These are phyloP conservation scores for Pistacia integerrima DNA, from an alignment of 345 rosid genomes.

Conservation along the genomic window DNA sequence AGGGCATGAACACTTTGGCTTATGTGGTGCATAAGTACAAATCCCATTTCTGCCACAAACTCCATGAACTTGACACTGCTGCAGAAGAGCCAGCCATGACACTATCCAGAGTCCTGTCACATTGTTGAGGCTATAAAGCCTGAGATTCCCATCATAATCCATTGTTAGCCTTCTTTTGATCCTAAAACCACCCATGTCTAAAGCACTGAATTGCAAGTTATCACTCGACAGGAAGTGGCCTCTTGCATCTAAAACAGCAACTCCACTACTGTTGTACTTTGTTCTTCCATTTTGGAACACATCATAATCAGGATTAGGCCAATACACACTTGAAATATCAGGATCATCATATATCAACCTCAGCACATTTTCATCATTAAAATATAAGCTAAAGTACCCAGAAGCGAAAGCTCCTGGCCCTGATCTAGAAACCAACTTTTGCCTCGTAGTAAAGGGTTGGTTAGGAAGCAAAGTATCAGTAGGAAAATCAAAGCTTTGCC, in stretches of 20 bases:
- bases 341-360: slow-evolving; percentile 25
- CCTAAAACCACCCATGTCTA: slow-evolving; percentile 29
- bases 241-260: slow-evolving; percentile 22
- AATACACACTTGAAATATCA: slow-evolving; percentile 28
- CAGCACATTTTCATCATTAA: slow-evolving; percentile 33
- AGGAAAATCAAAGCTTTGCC: slow-evolving; percentile 44
- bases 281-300: slow-evolving; percentile 28
- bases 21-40: slow-evolving; percentile 22
- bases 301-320: slow-evolving; percentile 27
- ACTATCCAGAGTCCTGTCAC: slow-evolving; percentile 19
- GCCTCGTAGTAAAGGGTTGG: slow-evolving; percentile 23
- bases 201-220: slow-evolving; percentile 8
- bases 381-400: slow-evolving; percentile 32
- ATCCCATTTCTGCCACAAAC: slow-evolving; percentile 39
- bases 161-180: slow-evolving; percentile 28
- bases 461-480: slow-evolving; percentile 42
- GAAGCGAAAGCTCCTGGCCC: slow-evolving; percentile 21
- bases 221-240: slow-evolving; percentile 34
- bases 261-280: slow-evolving; percentile 22
- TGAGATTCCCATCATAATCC: slow-evolving; percentile 39
- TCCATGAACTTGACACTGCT: slow-evolving; percentile 33
- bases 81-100: slow-evolving; percentile 29
- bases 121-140: slow-evolving; percentile 24
- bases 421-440: slow-evolving; percentile 24
- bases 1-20: slow-evolving; percentile 24